phyloP scores from a whole-genome alignment of 2,329 filamentous ascomycete species.

The Amesomyces nigricolor region DNA sequence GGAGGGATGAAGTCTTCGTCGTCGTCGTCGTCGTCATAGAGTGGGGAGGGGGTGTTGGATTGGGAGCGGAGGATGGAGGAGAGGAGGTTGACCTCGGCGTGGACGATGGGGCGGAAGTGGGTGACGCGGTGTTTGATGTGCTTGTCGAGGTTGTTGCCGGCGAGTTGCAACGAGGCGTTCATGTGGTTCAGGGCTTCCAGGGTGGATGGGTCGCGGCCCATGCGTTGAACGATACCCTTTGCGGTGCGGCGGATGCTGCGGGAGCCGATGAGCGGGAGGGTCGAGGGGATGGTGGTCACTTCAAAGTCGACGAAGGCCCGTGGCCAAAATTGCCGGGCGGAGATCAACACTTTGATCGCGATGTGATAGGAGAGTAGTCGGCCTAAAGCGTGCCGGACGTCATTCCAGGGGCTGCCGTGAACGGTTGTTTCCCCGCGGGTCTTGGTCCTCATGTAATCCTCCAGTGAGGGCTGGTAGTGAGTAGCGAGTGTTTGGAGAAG shows the following conservation, averaged over 20 bases:
- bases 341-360: slow-evolving; percentile 24
- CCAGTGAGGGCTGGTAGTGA: slow-evolving; percentile 1
- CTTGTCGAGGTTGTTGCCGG: slow-evolving; percentile 3
- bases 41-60: not conserved
- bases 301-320: slow-evolving; percentile 30
- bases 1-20: not conserved
- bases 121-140: not conserved
- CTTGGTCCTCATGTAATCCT: slow-evolving; percentile 20
- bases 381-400: slow-evolving; percentile 27
- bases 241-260: slow-evolving; percentile 15
- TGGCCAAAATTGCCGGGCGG: slow-evolving; percentile 27
- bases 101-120: slow-evolving; percentile 30
- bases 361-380: slow-evolving; percentile 29
- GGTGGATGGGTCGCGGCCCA: slow-evolving; percentile 1
- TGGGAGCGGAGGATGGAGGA: slow-evolving; percentile 26
- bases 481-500: slow-evolving; percentile 13
- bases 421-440: slow-evolving; percentile 2
- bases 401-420: slow-evolving; percentile 23
- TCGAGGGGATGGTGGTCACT: slow-evolving; percentile 29
- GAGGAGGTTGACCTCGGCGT: slow-evolving; percentile 32
- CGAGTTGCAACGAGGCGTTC: not conserved
- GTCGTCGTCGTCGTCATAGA: not conserved
- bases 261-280: not conserved
- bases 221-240: slow-evolving; percentile 19
- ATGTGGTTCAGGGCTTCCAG: slow-evolving; percentile 1